Evolutionary conservation across 352 stramenopile genomes (phyloP).

Genomic region (Aphanomyces euteiches): DNA sequence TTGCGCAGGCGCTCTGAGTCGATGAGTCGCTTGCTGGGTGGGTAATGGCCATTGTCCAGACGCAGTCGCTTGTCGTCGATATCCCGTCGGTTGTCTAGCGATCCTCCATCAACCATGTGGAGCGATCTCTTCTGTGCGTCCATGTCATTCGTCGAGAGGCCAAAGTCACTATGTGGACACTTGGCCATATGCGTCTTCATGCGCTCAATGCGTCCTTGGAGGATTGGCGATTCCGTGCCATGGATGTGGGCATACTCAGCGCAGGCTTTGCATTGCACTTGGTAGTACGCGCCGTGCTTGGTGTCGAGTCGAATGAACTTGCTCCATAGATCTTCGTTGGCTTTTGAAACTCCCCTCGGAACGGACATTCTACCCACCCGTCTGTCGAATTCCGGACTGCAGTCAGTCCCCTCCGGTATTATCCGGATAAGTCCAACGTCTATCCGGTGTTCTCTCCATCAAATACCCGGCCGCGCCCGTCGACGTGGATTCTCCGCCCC

Average conservation of each 20-base stretch:
- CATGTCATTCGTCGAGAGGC: not conserved
- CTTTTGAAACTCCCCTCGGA: constrained; percentile 16
- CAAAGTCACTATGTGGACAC: not conserved
- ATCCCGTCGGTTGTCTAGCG: constrained; percentile 2
- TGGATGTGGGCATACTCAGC: constrained; percentile 11
- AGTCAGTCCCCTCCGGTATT: constrained; percentile 11
- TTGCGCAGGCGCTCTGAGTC: not conserved
- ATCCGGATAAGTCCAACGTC: not conserved
- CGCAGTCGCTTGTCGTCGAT: constrained; percentile 13
- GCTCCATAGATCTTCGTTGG: constrained; percentile 15
- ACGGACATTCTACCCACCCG: constrained; percentile 22
- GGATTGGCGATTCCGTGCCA: not conserved
- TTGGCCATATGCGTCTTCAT: constrained; percentile 18
- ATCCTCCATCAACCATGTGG: not conserved
- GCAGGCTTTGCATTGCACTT: constrained; percentile 19
- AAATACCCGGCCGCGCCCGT: too few relatives aligned
- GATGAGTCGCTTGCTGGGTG: not conserved
- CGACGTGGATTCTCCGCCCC: too few relatives aligned
- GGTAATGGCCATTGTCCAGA: not conserved
- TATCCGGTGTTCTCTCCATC: too few relatives aligned
- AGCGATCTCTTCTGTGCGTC: not conserved
- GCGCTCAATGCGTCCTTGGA: constrained; percentile 19
- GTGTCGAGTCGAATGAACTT: constrained; percentile 19
- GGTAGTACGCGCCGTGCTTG: constrained; percentile 24
- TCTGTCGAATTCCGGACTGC: constrained; percentile 5